Base-by-base conservation (phyloP, 306 rosid species). In the Cicer cuneatum region DNA sequence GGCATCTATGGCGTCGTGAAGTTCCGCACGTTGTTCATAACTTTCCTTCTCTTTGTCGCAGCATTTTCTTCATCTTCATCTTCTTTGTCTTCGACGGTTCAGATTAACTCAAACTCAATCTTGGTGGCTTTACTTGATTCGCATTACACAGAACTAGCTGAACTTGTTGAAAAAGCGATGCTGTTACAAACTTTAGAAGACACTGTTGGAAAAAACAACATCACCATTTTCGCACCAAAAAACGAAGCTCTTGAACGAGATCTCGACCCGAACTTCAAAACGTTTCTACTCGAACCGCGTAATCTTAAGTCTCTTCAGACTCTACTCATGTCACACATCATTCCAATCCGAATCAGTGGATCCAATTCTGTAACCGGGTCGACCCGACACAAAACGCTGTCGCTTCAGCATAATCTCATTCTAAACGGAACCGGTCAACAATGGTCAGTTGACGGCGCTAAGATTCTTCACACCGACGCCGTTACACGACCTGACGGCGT, bases 41-140 rank as follows among this genome's bases (percentile, higher is more conserved):
- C 1, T 15, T 7, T 46, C 66, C 4, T 86, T 10, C 14, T 84
- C 1, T 51, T 78, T 2, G 35, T 66, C 5, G 13, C 56, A 2
- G 13, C 56, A 2, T 1, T 13, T 1, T 12, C 71, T 66, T 78
- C 80, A 3, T 9, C 6, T 7, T 10, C 80, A 0, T 9, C 52
- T 0, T 42, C 66, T 2, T 19, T 65, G 0, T 52, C 80, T n/a
- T 7, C 74, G 3, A 57, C 80, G 0, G 10, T 29, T 60, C 93
- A 83, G 59, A 89, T 86, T 33, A 87, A 82, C 93, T 90, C 97
- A 41, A 92, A 87, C 85, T 88, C 92, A 7, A 86, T 91, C 57
- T 82, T 91, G 6, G 97, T 91, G 0, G 94, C 97, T 7, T 85
- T 91, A 1, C 69, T 91, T 9, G 97, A 91, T 85, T 91, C 97